Conservation (phyloP, 495 filamentous ascomycete genomes). For the Aspergillus sclerotiicarbonarius region DNA sequence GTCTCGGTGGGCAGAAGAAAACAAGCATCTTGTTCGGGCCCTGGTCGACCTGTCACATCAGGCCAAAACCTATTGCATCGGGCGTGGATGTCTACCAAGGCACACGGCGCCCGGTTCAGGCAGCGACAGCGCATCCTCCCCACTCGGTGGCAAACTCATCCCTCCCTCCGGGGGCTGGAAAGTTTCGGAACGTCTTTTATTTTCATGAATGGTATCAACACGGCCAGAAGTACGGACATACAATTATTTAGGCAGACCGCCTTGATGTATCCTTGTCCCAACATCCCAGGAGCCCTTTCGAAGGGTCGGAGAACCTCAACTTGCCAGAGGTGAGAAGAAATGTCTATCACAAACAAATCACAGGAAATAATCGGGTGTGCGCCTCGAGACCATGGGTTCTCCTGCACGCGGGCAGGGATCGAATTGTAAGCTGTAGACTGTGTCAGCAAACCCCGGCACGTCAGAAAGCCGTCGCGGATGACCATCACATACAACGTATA, state of each 20-base stretch:
- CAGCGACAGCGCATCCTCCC: neutral
- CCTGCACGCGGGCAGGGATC: slow-evolving; percentile 96
- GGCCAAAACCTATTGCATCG: neutral
- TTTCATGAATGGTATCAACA: slow-evolving; percentile 53
- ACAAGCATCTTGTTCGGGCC: too few relatives aligned
- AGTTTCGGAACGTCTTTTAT: slow-evolving; percentile 33
- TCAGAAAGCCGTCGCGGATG: neutral
- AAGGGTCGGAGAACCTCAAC: slow-evolving; percentile 23
- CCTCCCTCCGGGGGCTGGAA: neutral
- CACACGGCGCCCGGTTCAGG: neutral
- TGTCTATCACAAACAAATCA: slow-evolving; percentile 52
- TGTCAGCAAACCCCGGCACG: slow-evolving; percentile 16
- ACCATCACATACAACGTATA: slow-evolving; percentile 87
- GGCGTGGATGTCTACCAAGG: neutral
- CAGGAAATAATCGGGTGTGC: slow-evolving; percentile 97
- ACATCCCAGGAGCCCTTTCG: slow-evolving; percentile 32
- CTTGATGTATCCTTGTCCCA: slow-evolving; percentile 32
- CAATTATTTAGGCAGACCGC: slow-evolving; percentile 36
- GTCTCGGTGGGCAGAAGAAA: too few relatives aligned
- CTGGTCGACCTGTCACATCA: neutral
- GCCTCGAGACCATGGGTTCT: slow-evolving; percentile 97
- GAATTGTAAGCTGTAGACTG: slow-evolving; percentile 81
- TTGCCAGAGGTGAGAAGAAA: slow-evolving; percentile 24
- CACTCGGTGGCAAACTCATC: neutral
- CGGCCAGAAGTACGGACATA: slow-evolving; percentile 41